phyloP scores from a whole-genome alignment of 2,329 filamentous ascomycete species.

The Sporothrix brunneoviolacea region DNA sequence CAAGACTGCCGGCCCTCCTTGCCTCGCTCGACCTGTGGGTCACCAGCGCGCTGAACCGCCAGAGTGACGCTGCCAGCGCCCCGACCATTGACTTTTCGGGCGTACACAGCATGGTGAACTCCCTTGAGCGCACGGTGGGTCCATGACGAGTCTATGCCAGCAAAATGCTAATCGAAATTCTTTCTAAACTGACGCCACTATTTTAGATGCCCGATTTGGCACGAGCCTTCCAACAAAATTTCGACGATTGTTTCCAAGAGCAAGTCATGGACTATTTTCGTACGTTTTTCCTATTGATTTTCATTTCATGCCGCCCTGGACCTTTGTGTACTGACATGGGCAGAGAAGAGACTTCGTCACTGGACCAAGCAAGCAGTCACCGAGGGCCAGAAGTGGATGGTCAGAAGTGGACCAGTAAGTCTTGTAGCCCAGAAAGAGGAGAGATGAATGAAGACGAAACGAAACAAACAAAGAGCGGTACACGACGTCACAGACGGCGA shows the following conservation, averaged over 20 bases:
- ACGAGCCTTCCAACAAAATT: background rate
- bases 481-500: no score
- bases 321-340: background rate
- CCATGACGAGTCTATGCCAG: no score
- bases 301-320: background rate
- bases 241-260: background rate
- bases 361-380: no score
- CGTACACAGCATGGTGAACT: background rate
- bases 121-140: background rate
- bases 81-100: no score
- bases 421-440: no score
- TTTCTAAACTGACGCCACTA: no score
- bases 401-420: no score
- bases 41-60: background rate
- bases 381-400: no score
- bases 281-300: background rate
- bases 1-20: background rate
- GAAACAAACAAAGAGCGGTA: no score
- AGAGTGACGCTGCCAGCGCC: background rate
- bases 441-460: no score
- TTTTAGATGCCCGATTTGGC: background rate
- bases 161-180: background rate
- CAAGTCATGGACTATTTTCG: background rate
- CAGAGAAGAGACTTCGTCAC: no score
- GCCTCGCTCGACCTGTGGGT: background rate